Percentiles rank a stretch among this genome's conserved stretches.
Conservation (phyloP, 768 basidiomycete genomes). For the Pleurotus eryngii region DNA sequence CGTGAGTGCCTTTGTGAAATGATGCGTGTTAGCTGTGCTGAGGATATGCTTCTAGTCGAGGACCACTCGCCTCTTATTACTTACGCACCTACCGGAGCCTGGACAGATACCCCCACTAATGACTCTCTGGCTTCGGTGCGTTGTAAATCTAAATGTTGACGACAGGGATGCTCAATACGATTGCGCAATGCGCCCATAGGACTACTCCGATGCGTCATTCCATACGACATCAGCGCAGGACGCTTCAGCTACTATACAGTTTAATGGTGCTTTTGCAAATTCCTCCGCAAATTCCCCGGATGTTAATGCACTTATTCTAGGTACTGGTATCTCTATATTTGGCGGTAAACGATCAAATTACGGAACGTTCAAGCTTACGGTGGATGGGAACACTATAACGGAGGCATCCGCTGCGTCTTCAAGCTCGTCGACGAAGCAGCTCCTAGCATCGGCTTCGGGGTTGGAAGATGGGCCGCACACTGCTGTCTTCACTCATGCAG, state of each 20-base stretch:
- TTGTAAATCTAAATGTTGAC: neutral
- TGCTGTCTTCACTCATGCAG: conserved; percentile 43
- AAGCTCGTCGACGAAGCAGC: conserved; percentile 27
- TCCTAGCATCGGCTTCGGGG: conserved; percentile 41
- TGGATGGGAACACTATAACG: conserved; percentile 39
- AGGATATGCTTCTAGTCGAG: conserved; percentile 37
- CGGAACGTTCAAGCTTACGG: conserved; percentile 40
- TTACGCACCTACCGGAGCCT: conserved; percentile 47
- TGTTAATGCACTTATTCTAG: conserved; percentile 18
- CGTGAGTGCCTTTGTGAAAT: conserved; percentile 22
- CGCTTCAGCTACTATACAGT: conserved; percentile 47
- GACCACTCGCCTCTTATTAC: conserved; percentile 53
- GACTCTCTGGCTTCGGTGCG: conserved; percentile 38
- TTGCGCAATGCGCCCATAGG: conserved; percentile 18
- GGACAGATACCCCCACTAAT: conserved; percentile 40
- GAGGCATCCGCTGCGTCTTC: conserved; percentile 31
- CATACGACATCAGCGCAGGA: conserved; percentile 41
- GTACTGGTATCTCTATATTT: conserved; percentile 51
- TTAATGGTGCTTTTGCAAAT: conserved; percentile 37
- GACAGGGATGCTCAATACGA: neutral
- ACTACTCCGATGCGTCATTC: conserved; percentile 41
- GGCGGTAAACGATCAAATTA: conserved; percentile 44
- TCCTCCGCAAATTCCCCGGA: neutral
- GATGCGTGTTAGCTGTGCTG: too few species aligned
- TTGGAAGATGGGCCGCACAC: conserved; percentile 45